Base-by-base conservation (phyloP, 2,329 filamentous ascomycete species). In the Sphaerostilbella broomeana region DNA sequence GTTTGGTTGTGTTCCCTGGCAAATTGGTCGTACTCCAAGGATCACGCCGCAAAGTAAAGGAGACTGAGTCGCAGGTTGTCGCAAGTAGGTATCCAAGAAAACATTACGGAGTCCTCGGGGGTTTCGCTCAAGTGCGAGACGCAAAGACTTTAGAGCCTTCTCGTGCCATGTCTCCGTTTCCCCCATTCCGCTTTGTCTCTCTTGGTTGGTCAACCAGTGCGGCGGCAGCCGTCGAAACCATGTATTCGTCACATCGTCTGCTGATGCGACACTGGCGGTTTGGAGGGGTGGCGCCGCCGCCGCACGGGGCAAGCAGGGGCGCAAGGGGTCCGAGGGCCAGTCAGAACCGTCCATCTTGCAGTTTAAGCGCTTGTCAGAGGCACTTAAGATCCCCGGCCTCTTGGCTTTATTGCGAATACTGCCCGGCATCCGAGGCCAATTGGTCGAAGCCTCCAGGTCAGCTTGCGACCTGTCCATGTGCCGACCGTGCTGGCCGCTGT, bases 211-310 rank as follows among this genome's bases (percentile, higher is more conserved):
- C n/a, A n/a, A n/a, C 25, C 25, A 15, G 10, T 15, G 12, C 25
- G 25, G 12, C 25, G n/a, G 25, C 25, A 27, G 25, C 10, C 8
- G 18, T 33, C 30, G 28, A 33, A 21, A n/a, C 27, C 21, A 21
- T 17, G 18, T 22, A 33, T 22, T 33, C 11, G 40, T 22, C 27
- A 30, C 40, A 32, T 42, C 40, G 34, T 42, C 29, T 24, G 16
- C 28, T 38, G 16, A 42, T 42, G 40, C 33, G 32, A 42, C 40
- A 33, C 40, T 37, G 34, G 29, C 9, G 25, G 34, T 42, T 42
- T 42, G 28, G 40, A 38, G 34, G 30, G 7, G 34, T 42, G 34
- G 37, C 37, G 17, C 37, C 30, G 29, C 37, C 37, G 27, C 37
- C 29, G 30, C 13, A 27, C 16, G 29, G 37, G 27, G n/a, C n/a